These are phyloP conservation scores for Wilcoxina mikolae DNA, from an alignment of 495 filamentous ascomycete species.

Conservation along the genomic window DNA sequence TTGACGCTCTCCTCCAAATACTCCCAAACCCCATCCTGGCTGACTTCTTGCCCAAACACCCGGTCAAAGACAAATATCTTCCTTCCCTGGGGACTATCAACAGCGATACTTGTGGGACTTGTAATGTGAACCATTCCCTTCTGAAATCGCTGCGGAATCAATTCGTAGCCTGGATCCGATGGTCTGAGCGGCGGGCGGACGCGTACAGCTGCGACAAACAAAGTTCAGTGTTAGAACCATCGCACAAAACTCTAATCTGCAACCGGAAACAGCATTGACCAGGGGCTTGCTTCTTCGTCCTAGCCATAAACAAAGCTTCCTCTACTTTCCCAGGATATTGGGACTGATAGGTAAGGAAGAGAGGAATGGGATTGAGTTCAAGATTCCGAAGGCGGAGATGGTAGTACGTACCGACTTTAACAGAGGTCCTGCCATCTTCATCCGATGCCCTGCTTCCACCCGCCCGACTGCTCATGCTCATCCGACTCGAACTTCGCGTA, in stretches of 20 bases:
- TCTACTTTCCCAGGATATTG: not conserved
- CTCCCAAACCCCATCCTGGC: slow-evolving; percentile 87
- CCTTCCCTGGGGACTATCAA: slow-evolving; percentile 80
- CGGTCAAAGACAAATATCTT: slow-evolving; percentile 94
- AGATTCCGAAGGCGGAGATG: not conserved
- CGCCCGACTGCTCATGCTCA: slow-evolving; percentile 71
- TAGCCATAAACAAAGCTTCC: too few relatives aligned
- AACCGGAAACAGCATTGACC: not conserved
- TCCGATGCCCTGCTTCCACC: slow-evolving; percentile 80
- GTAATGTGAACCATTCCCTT: slow-evolving; percentile 82
- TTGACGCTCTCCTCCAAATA: slow-evolving; percentile 81
- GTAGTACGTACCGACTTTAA: slow-evolving; percentile 85
- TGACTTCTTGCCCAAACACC: slow-evolving; percentile 71
- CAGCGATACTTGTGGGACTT: slow-evolving; percentile 64
- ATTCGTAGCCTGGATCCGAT: slow-evolving; percentile 78
- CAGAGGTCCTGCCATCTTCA: slow-evolving; percentile 87
- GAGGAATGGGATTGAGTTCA: not conserved
- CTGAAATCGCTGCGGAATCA: slow-evolving; percentile 91
- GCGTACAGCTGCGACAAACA: slow-evolving; percentile 54
- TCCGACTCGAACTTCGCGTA: slow-evolving; percentile 68
- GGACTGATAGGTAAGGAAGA: not conserved
- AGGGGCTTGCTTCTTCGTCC: too few relatives aligned
- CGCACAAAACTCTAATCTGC: not conserved
- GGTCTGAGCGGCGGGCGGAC: slow-evolving; percentile 77
- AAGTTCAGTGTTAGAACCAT: not conserved